Percentiles rank a stretch among this genome's conserved stretches.
These are phyloP conservation scores for Trametes hirsuta DNA, from an alignment of 1,284 basidiomycete species.

Conservation along the genomic window DNA sequence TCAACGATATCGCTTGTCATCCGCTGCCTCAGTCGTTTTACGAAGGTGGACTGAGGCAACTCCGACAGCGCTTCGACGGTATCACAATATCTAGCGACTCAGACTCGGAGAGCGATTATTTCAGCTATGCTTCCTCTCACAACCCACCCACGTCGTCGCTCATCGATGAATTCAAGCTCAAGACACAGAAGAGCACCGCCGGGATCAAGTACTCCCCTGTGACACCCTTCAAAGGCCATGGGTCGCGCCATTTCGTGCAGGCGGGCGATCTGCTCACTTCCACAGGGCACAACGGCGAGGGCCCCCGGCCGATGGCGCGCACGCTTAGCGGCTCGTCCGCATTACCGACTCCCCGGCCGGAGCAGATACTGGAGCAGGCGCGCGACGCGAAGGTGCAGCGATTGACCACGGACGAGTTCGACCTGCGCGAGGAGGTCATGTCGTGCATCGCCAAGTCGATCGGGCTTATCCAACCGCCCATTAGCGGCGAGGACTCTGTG, in stretches of 20 bases:
- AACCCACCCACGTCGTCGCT: constrained; percentile 27
- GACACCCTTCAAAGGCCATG: constrained; percentile 26
- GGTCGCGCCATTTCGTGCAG: constrained; percentile 49
- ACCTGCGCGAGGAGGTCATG: constrained; percentile 94
- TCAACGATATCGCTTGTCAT: constrained; percentile 96
- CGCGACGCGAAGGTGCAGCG: constrained; percentile 18
- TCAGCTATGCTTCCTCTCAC: constrained; percentile 38
- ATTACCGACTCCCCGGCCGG: constrained; percentile 16
- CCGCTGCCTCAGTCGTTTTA: constrained; percentile 93
- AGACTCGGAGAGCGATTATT: constrained; percentile 58
- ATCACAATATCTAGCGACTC: constrained; percentile 47
- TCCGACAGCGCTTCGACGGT: constrained; percentile 84
- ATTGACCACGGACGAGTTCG: constrained; percentile 65
- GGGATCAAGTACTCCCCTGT: constrained; percentile 14
- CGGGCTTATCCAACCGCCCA: constrained; percentile 86
- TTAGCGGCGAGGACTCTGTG: constrained; percentile 64
- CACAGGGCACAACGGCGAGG: constrained; percentile 48
- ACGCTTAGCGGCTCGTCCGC: constrained; percentile 51
- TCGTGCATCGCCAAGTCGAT: constrained; percentile 97
- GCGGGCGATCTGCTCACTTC: constrained; percentile 70
- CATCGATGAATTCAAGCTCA: constrained; percentile 11
- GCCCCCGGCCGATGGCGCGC: constrained; percentile 50
- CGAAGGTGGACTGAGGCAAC: constrained; percentile 87
- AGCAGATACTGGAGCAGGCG: constrained; percentile 8
- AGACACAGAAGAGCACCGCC: constrained; percentile 30